phyloP scores from a whole-genome alignment of 1,284 basidiomycete species.

The Exobasidium rhododendri region DNA sequence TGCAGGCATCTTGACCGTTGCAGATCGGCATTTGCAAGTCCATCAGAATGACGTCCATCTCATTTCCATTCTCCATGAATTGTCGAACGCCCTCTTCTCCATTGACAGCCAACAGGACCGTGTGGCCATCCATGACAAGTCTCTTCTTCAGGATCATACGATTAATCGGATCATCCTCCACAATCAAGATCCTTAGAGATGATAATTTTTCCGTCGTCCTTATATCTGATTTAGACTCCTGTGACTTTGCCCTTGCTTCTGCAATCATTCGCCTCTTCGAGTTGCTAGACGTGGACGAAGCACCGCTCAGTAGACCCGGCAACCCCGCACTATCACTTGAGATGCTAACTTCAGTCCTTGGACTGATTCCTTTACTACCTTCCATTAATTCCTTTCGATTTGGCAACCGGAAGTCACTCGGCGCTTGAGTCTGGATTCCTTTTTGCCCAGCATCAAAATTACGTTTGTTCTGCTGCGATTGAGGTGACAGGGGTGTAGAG shows the following conservation, averaged over 20 bases:
- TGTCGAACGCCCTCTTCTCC: conserved; percentile 72
- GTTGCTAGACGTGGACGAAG: neutral
- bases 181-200: conserved; percentile 41
- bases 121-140: conserved; percentile 67
- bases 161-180: conserved; percentile 70
- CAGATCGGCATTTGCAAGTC: conserved; percentile 84
- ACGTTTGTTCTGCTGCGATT: no score
- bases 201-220: conserved; percentile 12
- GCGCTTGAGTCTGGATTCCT: neutral
- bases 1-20: conserved; percentile 71
- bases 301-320: no score
- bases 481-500: neutral
- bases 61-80: conserved; percentile 62
- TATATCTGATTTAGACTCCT: neutral
- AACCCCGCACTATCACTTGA: no score
- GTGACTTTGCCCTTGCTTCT: neutral
- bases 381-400: neutral
- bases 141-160: conserved; percentile 70
- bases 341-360: no score
- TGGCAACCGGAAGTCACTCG: neutral
- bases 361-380: neutral
- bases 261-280: neutral
- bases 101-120: conserved; percentile 68
- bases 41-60: conserved; percentile 76
- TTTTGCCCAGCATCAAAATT: no score